These are phyloP conservation scores for Pyrenophora seminiperda DNA, from an alignment of 2,329 filamentous ascomycete species.

Conservation along the genomic window DNA sequence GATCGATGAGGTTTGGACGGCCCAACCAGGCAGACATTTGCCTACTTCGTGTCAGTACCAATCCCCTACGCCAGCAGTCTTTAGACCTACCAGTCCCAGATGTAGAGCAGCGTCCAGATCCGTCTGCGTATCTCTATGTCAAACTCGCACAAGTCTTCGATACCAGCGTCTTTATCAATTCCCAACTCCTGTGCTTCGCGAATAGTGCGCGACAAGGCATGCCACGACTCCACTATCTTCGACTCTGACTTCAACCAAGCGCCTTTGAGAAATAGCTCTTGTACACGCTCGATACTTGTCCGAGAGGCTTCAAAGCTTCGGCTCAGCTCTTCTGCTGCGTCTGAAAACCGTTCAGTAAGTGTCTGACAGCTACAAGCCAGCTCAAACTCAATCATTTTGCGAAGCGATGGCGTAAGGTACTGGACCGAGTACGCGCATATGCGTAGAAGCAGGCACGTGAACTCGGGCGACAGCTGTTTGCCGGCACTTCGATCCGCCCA, in stretches of 20 bases:
- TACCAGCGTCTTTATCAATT: conserved; percentile 49
- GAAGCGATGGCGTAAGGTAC: conserved; percentile 47
- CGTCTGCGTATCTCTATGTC: conserved; percentile 56
- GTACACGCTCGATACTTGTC: conserved; percentile 54
- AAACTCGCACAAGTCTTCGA: conserved; percentile 50
- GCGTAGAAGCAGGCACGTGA: conserved; percentile 55
- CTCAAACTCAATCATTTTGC: conserved; percentile 53
- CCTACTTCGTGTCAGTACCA: conserved; percentile 18
- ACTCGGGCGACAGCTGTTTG: conserved; percentile 48
- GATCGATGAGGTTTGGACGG: conserved; percentile 54
- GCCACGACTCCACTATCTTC: conserved; percentile 57
- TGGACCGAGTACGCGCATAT: conserved; percentile 55
- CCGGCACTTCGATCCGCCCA: conserved; percentile 49
- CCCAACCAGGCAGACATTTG: conserved; percentile 53
- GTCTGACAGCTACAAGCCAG: conserved; percentile 48
- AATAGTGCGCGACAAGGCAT: conserved; percentile 52
- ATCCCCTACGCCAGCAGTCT: background rate
- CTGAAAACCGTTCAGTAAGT: conserved; percentile 51
- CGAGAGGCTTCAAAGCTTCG: conserved; percentile 51
- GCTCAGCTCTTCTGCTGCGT: conserved; percentile 52
- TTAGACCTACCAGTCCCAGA: conserved; percentile 55
- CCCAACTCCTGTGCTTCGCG: conserved; percentile 57
- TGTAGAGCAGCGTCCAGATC: conserved; percentile 54
- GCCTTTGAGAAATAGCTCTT: conserved; percentile 57
- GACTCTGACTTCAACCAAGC: conserved; percentile 56